These are phyloP conservation scores for Pythium periplocum DNA, from an alignment of 352 stramenopile genomes.

Conservation along the genomic window DNA sequence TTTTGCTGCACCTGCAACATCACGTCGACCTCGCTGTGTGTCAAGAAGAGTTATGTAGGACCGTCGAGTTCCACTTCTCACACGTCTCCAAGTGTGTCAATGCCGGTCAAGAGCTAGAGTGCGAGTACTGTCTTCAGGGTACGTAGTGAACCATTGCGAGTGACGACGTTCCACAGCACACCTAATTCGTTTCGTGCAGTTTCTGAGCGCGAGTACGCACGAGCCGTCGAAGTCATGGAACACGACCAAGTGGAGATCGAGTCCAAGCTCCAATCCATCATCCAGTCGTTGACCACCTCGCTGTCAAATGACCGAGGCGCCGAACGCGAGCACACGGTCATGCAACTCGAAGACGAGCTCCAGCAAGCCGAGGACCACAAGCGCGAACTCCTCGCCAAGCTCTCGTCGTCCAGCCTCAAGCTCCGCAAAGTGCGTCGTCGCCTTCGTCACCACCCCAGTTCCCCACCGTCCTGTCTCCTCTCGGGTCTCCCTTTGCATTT, in stretches of 20 bases:
- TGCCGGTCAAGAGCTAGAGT: conserved; percentile 9
- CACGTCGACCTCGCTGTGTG: conserved; percentile 22
- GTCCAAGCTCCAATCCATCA: conserved; percentile 18
- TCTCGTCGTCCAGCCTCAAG: conserved; percentile 14
- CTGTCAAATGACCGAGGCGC: conserved; percentile 16
- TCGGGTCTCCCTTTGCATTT: conserved; percentile 19
- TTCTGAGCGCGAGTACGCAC: conserved; percentile 19
- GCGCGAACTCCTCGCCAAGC: conserved; percentile 12
- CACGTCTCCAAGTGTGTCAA: conserved; percentile 20
- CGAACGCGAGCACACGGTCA: conserved; percentile 22
- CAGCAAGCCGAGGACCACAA: conserved; percentile 25
- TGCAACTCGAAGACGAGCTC: conserved; percentile 27
- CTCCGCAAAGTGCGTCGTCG: conserved; percentile 15
- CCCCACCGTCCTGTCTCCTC: conserved; percentile 4
- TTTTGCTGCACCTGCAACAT: conserved; percentile 25
- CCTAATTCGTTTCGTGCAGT: conserved; percentile 8
- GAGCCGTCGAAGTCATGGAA: conserved; percentile 24
- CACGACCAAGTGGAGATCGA: conserved; percentile 18
- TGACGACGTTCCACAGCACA: background rate
- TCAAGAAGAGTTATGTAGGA: conserved; percentile 16
- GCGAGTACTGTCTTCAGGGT: conserved; percentile 32
- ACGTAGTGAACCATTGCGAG: background rate
- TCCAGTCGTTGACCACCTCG: conserved; percentile 16
- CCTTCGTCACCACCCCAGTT: conserved; percentile 9
- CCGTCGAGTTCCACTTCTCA: conserved; percentile 24